Evolutionary conservation across 805 yeast species (phyloP), one percentile per base, ranked within the genome.

Genomic region (Lipomyces starkeyi): DNA sequence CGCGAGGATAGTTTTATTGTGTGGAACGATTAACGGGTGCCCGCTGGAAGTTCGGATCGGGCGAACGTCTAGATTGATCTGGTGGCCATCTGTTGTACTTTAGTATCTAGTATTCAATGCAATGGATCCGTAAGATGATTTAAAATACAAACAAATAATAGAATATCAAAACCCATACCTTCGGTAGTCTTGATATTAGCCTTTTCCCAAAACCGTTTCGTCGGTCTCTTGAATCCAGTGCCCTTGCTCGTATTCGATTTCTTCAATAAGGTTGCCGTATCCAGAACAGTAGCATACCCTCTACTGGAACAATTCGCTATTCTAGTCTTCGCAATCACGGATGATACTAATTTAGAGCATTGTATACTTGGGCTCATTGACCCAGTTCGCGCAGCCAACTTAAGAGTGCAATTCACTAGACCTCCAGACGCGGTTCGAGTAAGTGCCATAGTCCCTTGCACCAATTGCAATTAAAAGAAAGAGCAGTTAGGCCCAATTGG

Each of bases 21-120:
- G 75, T 3, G 97, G 97, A 14, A 95, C 79, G 0, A 86, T 79
- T 61, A 95, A 78, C 29, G 85, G 83, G 77, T 87, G 83, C 2
- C 98, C 98, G 62, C 87, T 78, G 0, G 98, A 97, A 0, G 98
- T 94, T 76, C 88, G 88, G 67, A 95, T 80, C 0, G 97, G 86
- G 77, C 89, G 90, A 0, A 84, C 82, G 75, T 91, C 97, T 57
- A 94, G 81, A 17, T 59, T 59, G 37, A 69, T 59, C 22, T 56
- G 63, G 20, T 63, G 68, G 1, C 72, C 72, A 9, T 54, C 72
- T 68, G 49, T 9, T 2, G 13, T 3, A 27, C 17, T 27, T 52
- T 37, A 49, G 55, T 29, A 58, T 37, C 55, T 32, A 13, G 17
- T 43, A 3, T 17, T 11, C 47, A 6, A 43, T 43, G 49, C 22